A percentile compares a stretch with the other conserved stretches of the same genome.
Conservation (phyloP, 176 grass and related monocot genomes). For the Alloteropsis semialata region DNA sequence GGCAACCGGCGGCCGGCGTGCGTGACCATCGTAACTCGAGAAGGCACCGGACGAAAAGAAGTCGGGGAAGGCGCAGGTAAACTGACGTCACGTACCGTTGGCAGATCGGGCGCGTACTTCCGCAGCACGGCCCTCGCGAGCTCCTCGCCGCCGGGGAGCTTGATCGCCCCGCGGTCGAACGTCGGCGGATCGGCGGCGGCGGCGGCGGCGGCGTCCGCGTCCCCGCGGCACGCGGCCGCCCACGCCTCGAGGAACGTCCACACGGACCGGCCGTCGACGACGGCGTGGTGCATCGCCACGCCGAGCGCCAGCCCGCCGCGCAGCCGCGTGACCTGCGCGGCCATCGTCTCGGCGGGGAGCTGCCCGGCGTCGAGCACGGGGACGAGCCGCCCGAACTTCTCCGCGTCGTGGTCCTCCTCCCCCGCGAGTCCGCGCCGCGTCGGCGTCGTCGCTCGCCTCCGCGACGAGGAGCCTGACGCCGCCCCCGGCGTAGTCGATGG, state of each 20-base stretch:
- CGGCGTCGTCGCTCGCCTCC: background rate
- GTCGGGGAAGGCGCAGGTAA: background rate
- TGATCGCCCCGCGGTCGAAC: conserved; percentile 13
- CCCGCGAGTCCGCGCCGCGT: background rate
- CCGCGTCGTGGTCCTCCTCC: conserved; percentile 22
- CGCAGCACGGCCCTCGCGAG: background rate
- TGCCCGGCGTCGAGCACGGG: conserved; percentile 25
- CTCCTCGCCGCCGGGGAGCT: conserved; percentile 18
- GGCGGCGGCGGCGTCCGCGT: background rate
- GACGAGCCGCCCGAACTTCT: conserved; percentile 13
- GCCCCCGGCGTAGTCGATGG: conserved; percentile 37
- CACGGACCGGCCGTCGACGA: conserved; percentile 21
- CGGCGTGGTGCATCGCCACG: conserved; percentile 29
- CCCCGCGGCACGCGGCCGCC: conserved; percentile 3
- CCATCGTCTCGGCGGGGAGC: conserved; percentile 39
- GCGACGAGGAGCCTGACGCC: conserved; percentile 34
- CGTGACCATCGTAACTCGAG: background rate
- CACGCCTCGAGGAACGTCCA: conserved; percentile 20
- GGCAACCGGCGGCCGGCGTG: background rate
- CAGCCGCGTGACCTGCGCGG: conserved; percentile 39
- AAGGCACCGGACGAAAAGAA: too few relatives aligned
- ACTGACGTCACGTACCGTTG: background rate
- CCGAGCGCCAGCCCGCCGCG: conserved; percentile 16
- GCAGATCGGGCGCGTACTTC: conserved; percentile 9
- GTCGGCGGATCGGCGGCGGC: background rate